phyloP scores from a whole-genome alignment of 2,329 filamentous ascomycete species.

The Cladophialophora yegresii region DNA sequence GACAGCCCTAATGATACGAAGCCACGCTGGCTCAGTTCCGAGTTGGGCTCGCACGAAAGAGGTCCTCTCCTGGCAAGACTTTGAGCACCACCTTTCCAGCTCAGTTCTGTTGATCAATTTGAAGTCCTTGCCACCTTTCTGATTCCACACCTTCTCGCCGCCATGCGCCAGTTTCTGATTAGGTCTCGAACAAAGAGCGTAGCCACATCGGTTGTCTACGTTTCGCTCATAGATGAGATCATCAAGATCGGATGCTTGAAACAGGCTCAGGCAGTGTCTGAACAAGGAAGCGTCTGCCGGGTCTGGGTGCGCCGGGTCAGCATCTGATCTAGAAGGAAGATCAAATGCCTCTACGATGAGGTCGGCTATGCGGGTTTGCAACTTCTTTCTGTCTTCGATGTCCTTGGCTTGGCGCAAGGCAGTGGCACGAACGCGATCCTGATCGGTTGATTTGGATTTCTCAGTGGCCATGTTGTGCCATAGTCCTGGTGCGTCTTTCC shows the following conservation, averaged over 20 bases:
- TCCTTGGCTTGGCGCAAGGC: conserved; percentile 80
- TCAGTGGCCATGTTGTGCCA: conserved; percentile 24
- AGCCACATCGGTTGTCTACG: conserved; percentile 78
- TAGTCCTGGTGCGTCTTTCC: background rate
- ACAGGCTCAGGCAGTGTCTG: conserved; percentile 66
- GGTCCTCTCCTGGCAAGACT: conserved; percentile 74
- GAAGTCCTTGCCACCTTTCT: conserved; percentile 59
- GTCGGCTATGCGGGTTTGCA: conserved; percentile 72
- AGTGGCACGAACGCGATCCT: conserved; percentile 55
- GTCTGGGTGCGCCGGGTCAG: conserved; percentile 57
- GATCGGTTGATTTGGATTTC: conserved; percentile 13
- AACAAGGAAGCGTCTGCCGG: conserved; percentile 65
- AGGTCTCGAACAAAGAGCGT: conserved; percentile 72
- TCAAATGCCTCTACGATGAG: conserved; percentile 71
- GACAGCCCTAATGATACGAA: conserved; percentile 63
- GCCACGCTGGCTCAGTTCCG: conserved; percentile 80
- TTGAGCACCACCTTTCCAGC: conserved; percentile 83
- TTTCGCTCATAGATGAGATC: conserved; percentile 87
- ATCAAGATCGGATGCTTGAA: conserved; percentile 87
- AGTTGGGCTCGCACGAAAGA: conserved; percentile 89
- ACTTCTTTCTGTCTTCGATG: conserved; percentile 78
- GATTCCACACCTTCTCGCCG: conserved; percentile 53
- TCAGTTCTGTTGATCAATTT: conserved; percentile 70
- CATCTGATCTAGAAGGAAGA: conserved; percentile 56
- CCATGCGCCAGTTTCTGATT: conserved; percentile 61